Evolutionary conservation across 2,329 filamentous ascomycete species (phyloP).

Genomic region (Huntiella omanensis): DNA sequence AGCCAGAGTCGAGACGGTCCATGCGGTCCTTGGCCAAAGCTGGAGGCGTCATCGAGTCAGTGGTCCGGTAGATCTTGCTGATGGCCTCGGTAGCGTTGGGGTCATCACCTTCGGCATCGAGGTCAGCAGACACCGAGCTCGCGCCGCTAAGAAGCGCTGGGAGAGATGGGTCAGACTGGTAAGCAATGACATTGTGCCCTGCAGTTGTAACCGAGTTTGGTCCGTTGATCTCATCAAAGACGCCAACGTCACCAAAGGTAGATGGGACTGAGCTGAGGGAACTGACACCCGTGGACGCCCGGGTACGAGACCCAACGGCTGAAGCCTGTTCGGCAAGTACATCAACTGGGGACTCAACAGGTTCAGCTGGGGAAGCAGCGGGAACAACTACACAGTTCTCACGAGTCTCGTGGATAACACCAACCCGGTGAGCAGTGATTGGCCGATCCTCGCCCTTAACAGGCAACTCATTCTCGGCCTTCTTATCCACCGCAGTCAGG

Average conservation of each 20-base stretch:
- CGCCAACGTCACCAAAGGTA: conserved; percentile 21
- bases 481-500: conserved; percentile 11
- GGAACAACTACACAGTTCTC: conserved; percentile 1
- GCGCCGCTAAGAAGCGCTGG: conserved; percentile 44
- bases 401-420: conserved; percentile 11
- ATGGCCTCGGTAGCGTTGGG: conserved; percentile 30
- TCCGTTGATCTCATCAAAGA: conserved; percentile 33
- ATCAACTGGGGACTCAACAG: conserved; percentile 6
- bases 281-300: conserved; percentile 15
- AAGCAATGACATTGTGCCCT: conserved; percentile 25
- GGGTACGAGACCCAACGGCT: conserved; percentile 1
- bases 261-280: conserved; percentile 28
- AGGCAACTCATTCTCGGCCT: conserved; percentile 14
- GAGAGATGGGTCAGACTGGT: conserved; percentile 44
- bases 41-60: conserved; percentile 35
- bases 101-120: conserved; percentile 34
- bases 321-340: neutral
- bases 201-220: conserved; percentile 26
- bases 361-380: conserved; percentile 3
- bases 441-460: conserved; percentile 23
- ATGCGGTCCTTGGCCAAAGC: conserved; percentile 31
- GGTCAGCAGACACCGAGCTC: conserved; percentile 44
- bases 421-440: conserved; percentile 26
- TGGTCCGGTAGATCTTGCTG: conserved; percentile 29
- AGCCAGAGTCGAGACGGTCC: conserved; percentile 16